These are phyloP conservation scores for Reticulascus tulasneorum DNA, from an alignment of 2,329 filamentous ascomycete genomes.

Conservation along the genomic window DNA sequence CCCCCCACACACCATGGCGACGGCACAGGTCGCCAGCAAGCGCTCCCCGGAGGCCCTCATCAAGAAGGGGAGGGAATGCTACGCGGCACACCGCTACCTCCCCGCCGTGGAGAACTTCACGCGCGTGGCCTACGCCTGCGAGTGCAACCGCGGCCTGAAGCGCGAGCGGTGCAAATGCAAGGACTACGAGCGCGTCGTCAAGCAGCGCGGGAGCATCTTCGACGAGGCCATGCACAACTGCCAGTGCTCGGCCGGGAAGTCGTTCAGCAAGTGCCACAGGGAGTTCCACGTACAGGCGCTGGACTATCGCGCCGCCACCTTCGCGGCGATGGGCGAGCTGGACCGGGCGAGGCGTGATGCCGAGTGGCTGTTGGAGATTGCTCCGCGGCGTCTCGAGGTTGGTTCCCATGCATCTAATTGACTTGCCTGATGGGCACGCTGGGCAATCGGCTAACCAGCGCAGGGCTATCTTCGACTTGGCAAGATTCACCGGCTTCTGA, in stretches of 20 bases:
- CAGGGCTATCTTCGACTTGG: slow-evolving; percentile 40
- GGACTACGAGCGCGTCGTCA: slow-evolving; percentile 29
- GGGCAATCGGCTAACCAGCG: slow-evolving; percentile 7
- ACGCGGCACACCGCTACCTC: slow-evolving; percentile 28
- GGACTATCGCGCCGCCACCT: slow-evolving; percentile 35
- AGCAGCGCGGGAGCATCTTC: slow-evolving; percentile 32
- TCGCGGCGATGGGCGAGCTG: slow-evolving; percentile 32
- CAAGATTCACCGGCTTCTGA: slow-evolving; percentile 33
- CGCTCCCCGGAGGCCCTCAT: slow-evolving; percentile 24
- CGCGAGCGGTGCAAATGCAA: slow-evolving; percentile 36
- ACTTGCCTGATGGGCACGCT: not conserved
- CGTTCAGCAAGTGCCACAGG: slow-evolving; percentile 35
- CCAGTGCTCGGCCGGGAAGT: slow-evolving; percentile 29
- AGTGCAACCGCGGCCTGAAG: slow-evolving; percentile 22
- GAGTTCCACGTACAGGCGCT: slow-evolving; percentile 33
- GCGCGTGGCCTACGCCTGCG: slow-evolving; percentile 11
- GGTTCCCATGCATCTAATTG: slow-evolving; percentile 1
- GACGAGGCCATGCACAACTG: slow-evolving; percentile 38
- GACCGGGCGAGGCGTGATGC: slow-evolving; percentile 34
- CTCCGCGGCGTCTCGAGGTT: slow-evolving; percentile 36
- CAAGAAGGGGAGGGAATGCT: slow-evolving; percentile 27
- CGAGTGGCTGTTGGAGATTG: slow-evolving; percentile 38
- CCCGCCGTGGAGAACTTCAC: slow-evolving; percentile 33
- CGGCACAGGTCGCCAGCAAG: slow-evolving; percentile 5
- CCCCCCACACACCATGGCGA: slow-evolving; percentile 1